These are phyloP conservation scores for Podospora fimiseda DNA, from an alignment of 495 filamentous ascomycete genomes.

Conservation along the genomic window DNA sequence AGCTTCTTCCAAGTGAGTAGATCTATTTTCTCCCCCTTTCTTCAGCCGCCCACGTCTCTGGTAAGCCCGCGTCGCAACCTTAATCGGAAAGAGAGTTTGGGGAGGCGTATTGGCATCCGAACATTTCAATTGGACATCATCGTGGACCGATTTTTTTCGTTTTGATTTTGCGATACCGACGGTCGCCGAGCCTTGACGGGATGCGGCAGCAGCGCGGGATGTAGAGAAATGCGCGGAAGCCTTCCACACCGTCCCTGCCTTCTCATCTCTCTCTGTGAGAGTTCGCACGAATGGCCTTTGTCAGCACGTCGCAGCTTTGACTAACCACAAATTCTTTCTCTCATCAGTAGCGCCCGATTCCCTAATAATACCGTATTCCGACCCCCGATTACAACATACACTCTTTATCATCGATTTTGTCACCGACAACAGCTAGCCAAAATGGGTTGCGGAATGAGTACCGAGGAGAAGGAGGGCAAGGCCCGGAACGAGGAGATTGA, in stretches of 20 bases:
- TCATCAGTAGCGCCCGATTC: slow-evolving; percentile 2
- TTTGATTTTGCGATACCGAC: not conserved
- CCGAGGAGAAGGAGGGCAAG: slow-evolving; percentile 99
- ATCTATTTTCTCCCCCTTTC: not conserved
- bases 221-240: not conserved
- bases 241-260: too few species aligned
- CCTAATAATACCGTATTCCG: slow-evolving; percentile 15
- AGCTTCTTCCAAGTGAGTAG: slow-evolving; percentile 5
- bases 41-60: not conserved
- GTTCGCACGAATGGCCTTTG: not conserved
- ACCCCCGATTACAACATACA: slow-evolving; percentile 13
- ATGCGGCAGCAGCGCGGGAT: not conserved
- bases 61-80: not conserved
- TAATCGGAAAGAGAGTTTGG: not conserved
- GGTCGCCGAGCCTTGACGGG: not conserved
- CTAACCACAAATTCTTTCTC: slow-evolving; percentile 9
- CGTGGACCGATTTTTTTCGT: too few species aligned
- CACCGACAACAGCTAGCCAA: slow-evolving; percentile 42
- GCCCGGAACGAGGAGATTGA: slow-evolving; percentile 98
- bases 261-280: too few species aligned
- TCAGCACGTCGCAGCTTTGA: not conserved
- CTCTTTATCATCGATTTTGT: slow-evolving; percentile 13
- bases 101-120: not conserved
- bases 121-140: not conserved
- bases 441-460: slow-evolving; percentile 99